Evolutionary conservation across 208 protist genomes (phyloP), one percentile per base, ranked within the genome.

Genomic region (Crithidia brevicula): DNA sequence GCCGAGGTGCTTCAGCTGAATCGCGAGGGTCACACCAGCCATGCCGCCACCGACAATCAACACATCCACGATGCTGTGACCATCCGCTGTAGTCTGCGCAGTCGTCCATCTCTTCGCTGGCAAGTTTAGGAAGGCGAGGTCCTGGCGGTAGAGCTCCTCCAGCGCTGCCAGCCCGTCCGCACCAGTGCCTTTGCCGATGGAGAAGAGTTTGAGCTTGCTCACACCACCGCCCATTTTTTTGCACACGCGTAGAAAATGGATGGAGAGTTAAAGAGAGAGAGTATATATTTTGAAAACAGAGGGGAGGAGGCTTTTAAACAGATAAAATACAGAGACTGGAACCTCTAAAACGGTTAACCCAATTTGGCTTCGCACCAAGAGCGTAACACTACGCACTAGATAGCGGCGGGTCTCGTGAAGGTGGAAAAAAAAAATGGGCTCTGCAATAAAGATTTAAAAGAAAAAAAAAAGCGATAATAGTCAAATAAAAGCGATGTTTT

Each of bases 21-120:
- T 64, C 27, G 47, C 56, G 15, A 58, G 46, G 16, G 52, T 54
- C 22, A 63, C 23, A 8, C 56, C 27, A 8, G 56, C 56, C 56
- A 72, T 72, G 36, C 56, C 56, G 36, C 43, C 66, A 8, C 56
- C 56, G 9, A 72, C 33, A 11, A 64, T 50, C n/a, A 58, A 13
- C 1, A 72, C 66, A 18, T 72, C 66, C 56, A 43, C 10, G 34
- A 73, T 40, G n/a, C 53, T 52, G 33, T 46, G 31, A 27, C 46
- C 42, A 23, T 61, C 52, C 1, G 52, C n/a, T 6, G 52, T 70
- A 1, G 54, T 70, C 30, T 40, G 64, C 33, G 28, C 28, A 5
- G 52, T 38, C 2, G 64, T 70, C 64, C 64, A 70, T 20, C 27
- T 11, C 22, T 31, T 28, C 1, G 53, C 64, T 13, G 64, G 54